A percentile compares a stretch with the other conserved stretches of the same genome.
Evolutionary conservation across 2,329 filamentous ascomycete genomes (phyloP).

Genomic region (Penicillium decumbens): DNA sequence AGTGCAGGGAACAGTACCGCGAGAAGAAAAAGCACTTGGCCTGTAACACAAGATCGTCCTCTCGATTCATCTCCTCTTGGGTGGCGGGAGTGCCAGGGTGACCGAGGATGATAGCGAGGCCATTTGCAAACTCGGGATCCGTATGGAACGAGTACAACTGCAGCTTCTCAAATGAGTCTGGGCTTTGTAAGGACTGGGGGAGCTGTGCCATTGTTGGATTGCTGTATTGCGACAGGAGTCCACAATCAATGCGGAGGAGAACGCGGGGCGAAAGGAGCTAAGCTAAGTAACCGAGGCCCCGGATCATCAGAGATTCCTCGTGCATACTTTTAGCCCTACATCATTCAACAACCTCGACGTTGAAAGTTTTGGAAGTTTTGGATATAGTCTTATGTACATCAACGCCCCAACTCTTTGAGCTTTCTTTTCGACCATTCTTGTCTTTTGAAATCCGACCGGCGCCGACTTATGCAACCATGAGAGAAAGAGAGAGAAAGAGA

Average conservation of each 20-base stretch:
- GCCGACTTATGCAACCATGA: slow-evolving; percentile 9
- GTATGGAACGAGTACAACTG: slow-evolving; percentile 39
- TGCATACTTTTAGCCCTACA: neutral
- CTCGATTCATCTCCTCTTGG: slow-evolving; percentile 36
- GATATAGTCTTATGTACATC: neutral
- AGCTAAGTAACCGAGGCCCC: slow-evolving; percentile 11
- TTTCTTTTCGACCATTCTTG: neutral
- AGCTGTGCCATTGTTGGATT: slow-evolving; percentile 10
- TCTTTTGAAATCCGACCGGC: neutral
- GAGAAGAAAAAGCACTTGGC: slow-evolving; percentile 49
- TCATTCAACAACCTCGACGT: neutral
- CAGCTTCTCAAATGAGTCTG: slow-evolving; percentile 31
- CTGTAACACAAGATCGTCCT: slow-evolving; percentile 42
- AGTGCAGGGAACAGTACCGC: slow-evolving; percentile 29
- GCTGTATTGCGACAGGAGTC: neutral
- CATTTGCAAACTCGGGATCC: slow-evolving; percentile 45
- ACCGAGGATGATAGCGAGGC: slow-evolving; percentile 46
- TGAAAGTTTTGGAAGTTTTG: neutral
- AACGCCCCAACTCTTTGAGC: neutral
- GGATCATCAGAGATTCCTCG: neutral
- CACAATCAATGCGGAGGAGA: slow-evolving; percentile 1
- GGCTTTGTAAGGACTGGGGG: neutral
- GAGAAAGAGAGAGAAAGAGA: neutral
- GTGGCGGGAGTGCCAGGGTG: slow-evolving; percentile 39
- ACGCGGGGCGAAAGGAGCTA: slow-evolving; percentile 8